phyloP scores from a whole-genome alignment of 2,329 filamentous ascomycete species.

The Trichoderma lentiforme region DNA sequence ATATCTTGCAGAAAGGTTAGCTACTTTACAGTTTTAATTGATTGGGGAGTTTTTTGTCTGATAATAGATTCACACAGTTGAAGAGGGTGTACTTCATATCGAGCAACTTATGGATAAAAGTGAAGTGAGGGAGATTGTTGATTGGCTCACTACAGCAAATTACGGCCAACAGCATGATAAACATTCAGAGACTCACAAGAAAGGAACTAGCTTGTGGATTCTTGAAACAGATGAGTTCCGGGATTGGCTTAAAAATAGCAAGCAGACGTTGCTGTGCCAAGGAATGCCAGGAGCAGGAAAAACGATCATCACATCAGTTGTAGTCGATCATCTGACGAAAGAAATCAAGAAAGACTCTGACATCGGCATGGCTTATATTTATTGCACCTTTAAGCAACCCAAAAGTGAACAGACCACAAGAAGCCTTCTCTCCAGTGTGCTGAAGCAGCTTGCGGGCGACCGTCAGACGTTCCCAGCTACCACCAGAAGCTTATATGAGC shows the following conservation, averaged over 20 bases:
- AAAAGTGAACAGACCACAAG: slow-evolving; percentile 26
- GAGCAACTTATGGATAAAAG: background rate
- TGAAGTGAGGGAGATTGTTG: slow-evolving; percentile 22
- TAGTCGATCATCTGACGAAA: slow-evolving; percentile 38
- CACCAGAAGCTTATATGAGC: background rate
- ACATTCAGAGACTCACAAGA: slow-evolving; percentile 30
- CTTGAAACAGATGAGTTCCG: slow-evolving; percentile 37
- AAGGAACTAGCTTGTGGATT: slow-evolving; percentile 46
- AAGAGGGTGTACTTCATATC: background rate
- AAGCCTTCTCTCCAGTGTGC: background rate
- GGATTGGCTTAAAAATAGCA: slow-evolving; percentile 28
- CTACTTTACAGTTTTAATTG: background rate
- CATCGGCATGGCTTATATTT: slow-evolving; percentile 43
- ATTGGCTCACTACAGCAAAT: slow-evolving; percentile 40
- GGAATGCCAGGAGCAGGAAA: slow-evolving; percentile 49
- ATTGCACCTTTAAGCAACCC: slow-evolving; percentile 37
- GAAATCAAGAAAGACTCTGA: slow-evolving; percentile 21
- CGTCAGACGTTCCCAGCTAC: background rate
- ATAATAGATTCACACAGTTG: background rate
- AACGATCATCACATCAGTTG: slow-evolving; percentile 42
- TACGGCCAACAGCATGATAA: slow-evolving; percentile 36
- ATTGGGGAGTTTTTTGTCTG: background rate
- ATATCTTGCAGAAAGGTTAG: background rate
- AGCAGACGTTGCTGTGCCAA: slow-evolving; percentile 41
- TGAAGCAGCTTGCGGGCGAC: background rate